Percentiles rank a stretch among this genome's conserved stretches.
Conservation (phyloP, 164 flowering plant genomes). For the Vitis rotundifolia region DNA sequence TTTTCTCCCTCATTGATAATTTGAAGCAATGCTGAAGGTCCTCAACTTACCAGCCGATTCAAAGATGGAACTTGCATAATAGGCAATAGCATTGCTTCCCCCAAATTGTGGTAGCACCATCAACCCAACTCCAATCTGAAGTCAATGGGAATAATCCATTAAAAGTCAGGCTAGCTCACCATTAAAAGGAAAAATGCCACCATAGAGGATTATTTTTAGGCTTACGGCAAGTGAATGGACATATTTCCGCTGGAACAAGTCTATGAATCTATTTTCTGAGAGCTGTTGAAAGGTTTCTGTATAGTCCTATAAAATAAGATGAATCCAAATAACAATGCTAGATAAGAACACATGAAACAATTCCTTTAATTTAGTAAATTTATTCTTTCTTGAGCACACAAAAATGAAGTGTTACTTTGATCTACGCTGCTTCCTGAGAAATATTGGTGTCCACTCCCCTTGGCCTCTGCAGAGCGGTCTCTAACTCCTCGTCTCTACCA, state of each 20-base stretch:
- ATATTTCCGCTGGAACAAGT: not conserved
- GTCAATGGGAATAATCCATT: not conserved
- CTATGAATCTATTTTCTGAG: not conserved
- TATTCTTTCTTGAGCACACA: not conserved
- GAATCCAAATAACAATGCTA: too few species aligned
- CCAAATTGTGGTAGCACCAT: constrained; percentile 47
- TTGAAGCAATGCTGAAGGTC: not conserved
- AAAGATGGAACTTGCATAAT: constrained; percentile 42
- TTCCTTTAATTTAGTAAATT: not conserved
- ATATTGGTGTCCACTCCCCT: not conserved
- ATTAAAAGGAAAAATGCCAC: too few species aligned
- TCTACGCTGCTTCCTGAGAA: not conserved
- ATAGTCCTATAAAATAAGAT: not conserved
- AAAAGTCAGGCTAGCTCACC: too few species aligned
- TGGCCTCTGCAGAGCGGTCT: constrained; percentile 15
- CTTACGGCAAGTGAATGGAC: not conserved
- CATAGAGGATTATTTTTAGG: too few species aligned
- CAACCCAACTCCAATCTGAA: constrained; percentile 48
- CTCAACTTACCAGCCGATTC: constrained; percentile 35
- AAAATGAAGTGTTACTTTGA: not conserved
- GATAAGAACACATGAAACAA: not conserved
- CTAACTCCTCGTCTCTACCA: constrained; percentile 19
- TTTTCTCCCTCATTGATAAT: not conserved
- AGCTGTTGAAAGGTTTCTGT: not conserved
- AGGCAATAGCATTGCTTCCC: constrained; percentile 38